phyloP scores from a whole-genome alignment of 495 filamentous ascomycete genomes.

The Trichoderma orchidacearum region DNA sequence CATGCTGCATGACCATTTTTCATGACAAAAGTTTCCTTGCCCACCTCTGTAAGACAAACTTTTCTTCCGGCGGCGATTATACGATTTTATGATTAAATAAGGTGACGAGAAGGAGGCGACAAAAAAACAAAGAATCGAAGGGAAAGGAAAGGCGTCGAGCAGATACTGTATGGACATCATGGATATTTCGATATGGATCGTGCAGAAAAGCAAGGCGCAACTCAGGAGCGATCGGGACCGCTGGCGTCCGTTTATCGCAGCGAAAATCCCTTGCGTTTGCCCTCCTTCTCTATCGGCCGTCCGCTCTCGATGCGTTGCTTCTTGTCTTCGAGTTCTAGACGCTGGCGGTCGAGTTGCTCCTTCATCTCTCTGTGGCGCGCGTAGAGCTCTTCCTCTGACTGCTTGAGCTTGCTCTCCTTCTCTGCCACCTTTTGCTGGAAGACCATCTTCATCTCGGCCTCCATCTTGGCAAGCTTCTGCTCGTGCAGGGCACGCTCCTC shows the following conservation, averaged over 20 bases:
- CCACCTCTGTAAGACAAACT: not conserved
- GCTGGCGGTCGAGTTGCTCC: conserved; percentile 92
- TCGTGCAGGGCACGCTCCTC: conserved; percentile 96
- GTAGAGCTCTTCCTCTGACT: conserved; percentile 97
- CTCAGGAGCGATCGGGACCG: not conserved
- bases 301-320: conserved; percentile 86
- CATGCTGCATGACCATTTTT: not conserved
- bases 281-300: conserved; percentile 90
- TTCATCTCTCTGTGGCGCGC: conserved; percentile 99
- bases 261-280: conserved; percentile 95
- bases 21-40: not conserved
- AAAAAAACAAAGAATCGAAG: conserved; percentile 22
- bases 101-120: conserved; percentile 20
- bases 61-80: conserved; percentile 21
- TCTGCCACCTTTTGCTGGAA: conserved; percentile 99
- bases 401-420: conserved; percentile 98
- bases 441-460: conserved; percentile 99
- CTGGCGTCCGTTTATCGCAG: conserved; percentile 53
- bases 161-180: conserved; percentile 37
- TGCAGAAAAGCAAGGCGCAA: conserved; percentile 16
- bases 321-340: conserved; percentile 92
- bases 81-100: conserved; percentile 35
- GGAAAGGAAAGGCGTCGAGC: conserved; percentile 21
- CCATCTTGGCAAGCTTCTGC: conserved; percentile 99
- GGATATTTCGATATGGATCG: conserved; percentile 27